phyloP scores from a whole-genome alignment of 1,284 basidiomycete genomes.

The Trichosporon sp. region DNA sequence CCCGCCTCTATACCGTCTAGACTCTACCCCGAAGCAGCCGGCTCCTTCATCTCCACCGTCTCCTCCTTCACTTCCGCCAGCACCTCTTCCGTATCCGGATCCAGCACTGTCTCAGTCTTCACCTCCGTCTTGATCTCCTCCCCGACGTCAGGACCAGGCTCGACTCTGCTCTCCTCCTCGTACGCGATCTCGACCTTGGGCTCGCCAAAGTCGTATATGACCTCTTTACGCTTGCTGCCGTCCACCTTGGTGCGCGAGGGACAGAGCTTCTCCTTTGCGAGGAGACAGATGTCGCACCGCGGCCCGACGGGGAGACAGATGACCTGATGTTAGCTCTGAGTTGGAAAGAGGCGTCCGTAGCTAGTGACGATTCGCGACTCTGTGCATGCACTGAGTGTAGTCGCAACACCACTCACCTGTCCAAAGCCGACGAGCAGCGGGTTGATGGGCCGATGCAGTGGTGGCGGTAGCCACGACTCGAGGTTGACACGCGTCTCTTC shows the following conservation, averaged over 20 bases:
- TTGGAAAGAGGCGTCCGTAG: background rate
- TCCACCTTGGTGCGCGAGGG: constrained; percentile 45
- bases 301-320: constrained; percentile 79
- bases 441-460: constrained; percentile 76
- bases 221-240: constrained; percentile 37
- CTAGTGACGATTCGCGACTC: background rate
- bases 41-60: background rate
- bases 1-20: no score
- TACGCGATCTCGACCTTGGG: constrained; percentile 41
- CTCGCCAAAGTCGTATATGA: constrained; percentile 48
- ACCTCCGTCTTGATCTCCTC: background rate
- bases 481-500: constrained; percentile 87
- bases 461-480: constrained; percentile 81
- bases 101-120: background rate
- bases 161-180: constrained; percentile 50
- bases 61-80: background rate
- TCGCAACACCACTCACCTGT: constrained; percentile 50
- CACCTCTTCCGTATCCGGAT: background rate
- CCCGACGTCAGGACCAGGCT: background rate
- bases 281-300: constrained; percentile 67
- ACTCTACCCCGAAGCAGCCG: no score
- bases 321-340: constrained; percentile 19
- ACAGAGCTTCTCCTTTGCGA: constrained; percentile 47
- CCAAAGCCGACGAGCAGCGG: constrained; percentile 87
- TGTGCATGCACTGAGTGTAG: background rate